Base-by-base conservation (phyloP, 345 rosid genomes). In the Leavenworthia alabamica region DNA sequence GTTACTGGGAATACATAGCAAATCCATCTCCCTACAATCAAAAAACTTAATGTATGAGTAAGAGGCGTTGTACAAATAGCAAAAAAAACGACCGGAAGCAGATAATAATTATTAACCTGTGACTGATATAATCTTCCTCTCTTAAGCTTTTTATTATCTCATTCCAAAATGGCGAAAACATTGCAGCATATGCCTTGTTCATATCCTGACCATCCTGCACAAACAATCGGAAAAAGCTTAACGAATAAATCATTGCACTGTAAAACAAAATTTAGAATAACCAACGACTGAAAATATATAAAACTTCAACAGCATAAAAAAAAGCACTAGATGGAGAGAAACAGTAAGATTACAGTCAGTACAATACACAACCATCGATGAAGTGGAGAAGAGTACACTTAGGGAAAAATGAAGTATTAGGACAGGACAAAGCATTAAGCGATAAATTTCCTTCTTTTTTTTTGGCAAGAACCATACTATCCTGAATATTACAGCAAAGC, bases 91-190 rank as follows among this genome's bases (percentile, higher is more conserved):
- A 26, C 9, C 9, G 3, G 23, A 65, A 75, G 40, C 44, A 65
- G 36, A 33, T 41, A 41, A 60, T 24, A 45, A 11, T 17, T 11
- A 37, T 45, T 39, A 70, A 87, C 99, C 99, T 87, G 64, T 93
- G 85, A 75, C 94, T 85, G 54, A 93, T 80, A 55, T 74, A 93
- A 80, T 93, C 99, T 71, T 93, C 99, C 79, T 93, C 99, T 36
- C 99, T 89, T 73, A 93, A 77, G 74, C 97, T 82, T 72, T 83
- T 89, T 55, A 93, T 85, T 63, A 89, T 93, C 74, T 93, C 99
- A 75, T 93, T 93, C 99, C 99, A 93, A 74, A 93, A 93, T 7
- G 99, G 99, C 73, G 97, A 82, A 87, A 93, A 93, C 71, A 84
- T 65, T 28, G 94, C 86, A 8, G 97, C 99, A 81, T 80, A 64